phyloP scores from a whole-genome alignment of 2,329 filamentous ascomycete genomes.

The Raffaelea deltoideospora region DNA sequence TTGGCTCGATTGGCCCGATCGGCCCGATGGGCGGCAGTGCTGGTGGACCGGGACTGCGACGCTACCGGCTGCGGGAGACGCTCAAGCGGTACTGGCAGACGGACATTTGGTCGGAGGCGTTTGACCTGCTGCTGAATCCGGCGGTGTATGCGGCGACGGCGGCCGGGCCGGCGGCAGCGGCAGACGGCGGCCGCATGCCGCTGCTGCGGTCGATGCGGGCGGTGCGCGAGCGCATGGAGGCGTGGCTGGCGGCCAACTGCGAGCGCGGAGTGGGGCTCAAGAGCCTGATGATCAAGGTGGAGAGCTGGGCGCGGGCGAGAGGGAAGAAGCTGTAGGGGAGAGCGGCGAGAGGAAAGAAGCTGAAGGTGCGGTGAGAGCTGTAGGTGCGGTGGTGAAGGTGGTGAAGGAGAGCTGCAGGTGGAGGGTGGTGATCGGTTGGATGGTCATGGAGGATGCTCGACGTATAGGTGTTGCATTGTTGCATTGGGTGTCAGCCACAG shows the following conservation, averaged over 20 bases:
- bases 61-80: slow-evolving; percentile 65
- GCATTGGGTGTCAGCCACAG: slow-evolving; percentile 5
- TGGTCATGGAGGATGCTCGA: too few species aligned
- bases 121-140: slow-evolving; percentile 79
- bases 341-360: neutral
- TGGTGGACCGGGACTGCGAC: slow-evolving; percentile 35
- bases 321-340: neutral
- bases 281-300: slow-evolving; percentile 49
- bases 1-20: too few species aligned
- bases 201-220: slow-evolving; percentile 53
- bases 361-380: neutral
- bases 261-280: slow-evolving; percentile 69
- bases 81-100: slow-evolving; percentile 96
- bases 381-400: neutral
- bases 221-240: slow-evolving; percentile 67
- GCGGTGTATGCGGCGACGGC: slow-evolving; percentile 41
- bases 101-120: slow-evolving; percentile 72
- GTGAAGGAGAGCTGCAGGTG: neutral
- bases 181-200: slow-evolving; percentile 54
- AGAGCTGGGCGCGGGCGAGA: slow-evolving; percentile 27
- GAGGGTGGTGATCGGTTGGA: too few species aligned
- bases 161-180: slow-evolving; percentile 39
- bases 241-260: slow-evolving; percentile 64
- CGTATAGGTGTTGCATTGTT: slow-evolving; percentile 18
- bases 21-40: too few species aligned